A percentile compares a stretch with the other conserved stretches of the same genome.
Evolutionary conservation across 225 moss, liverwort and hornwort species (phyloP).

Genomic region (Marchantia paleacea): DNA sequence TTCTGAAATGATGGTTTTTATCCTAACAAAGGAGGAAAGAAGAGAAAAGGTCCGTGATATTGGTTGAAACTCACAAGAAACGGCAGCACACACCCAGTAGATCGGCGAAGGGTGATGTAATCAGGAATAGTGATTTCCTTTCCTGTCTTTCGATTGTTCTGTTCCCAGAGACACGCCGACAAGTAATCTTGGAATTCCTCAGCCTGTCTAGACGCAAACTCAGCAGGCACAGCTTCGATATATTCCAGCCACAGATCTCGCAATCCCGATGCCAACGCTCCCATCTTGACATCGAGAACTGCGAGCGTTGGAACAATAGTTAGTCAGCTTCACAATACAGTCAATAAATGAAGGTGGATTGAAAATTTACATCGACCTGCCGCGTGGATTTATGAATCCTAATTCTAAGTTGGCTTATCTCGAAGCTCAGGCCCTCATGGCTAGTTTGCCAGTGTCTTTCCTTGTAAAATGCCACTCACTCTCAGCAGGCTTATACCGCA

Average conservation of each 20-base stretch:
- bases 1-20: not conserved
- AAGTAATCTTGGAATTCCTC: not conserved
- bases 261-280: not conserved
- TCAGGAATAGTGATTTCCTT: not conserved
- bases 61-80: not conserved
- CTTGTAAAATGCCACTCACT: too few relatives aligned
- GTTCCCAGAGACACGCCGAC: not conserved
- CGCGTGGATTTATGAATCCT: too few relatives aligned
- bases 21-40: not conserved
- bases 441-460: too few relatives aligned
- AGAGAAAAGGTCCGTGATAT: not conserved
- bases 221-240: not conserved
- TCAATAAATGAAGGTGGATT: too few relatives aligned
- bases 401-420: too few relatives aligned
- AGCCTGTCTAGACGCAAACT: not conserved
- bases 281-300: not conserved
- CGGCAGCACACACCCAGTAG: not conserved
- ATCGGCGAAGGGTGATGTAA: not conserved
- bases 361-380: too few relatives aligned
- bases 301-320: not conserved
- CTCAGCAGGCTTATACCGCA: too few relatives aligned
- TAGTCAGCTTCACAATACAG: too few relatives aligned
- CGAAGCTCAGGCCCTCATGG: too few relatives aligned
- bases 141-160: not conserved
- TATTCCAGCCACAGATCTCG: constrained; percentile 1